phyloP scores from a whole-genome alignment of 2,329 filamentous ascomycete genomes.

The Monosporascus ibericus region DNA sequence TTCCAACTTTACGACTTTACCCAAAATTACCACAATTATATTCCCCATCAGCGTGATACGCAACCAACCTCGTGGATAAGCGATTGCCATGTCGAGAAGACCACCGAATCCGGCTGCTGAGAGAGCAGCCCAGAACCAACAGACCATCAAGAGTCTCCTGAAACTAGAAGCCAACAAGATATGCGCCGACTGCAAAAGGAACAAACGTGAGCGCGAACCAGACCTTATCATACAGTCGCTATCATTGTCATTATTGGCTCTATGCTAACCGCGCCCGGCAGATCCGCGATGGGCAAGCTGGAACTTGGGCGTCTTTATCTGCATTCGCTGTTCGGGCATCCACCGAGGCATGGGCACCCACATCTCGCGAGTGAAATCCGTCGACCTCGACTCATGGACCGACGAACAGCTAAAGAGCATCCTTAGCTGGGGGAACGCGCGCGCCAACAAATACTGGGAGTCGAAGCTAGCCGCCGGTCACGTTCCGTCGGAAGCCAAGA shows the following conservation, averaged over 20 bases:
- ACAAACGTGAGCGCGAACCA: constrained; percentile 69
- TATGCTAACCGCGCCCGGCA: constrained; percentile 28
- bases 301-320: constrained; percentile 96
- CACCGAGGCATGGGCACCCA: constrained; percentile 98
- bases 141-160: constrained; percentile 87
- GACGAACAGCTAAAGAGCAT: constrained; percentile 96
- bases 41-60: background rate
- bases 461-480: constrained; percentile 86
- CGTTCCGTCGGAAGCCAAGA: constrained; percentile 92
- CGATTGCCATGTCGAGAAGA: constrained; percentile 65
- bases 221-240: background rate
- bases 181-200: constrained; percentile 97
- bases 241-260: constrained; percentile 1
- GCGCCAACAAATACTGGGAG: constrained; percentile 99
- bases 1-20: background rate
- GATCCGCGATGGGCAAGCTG: constrained; percentile 98
- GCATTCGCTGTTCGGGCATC: constrained; percentile 97
- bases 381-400: constrained; percentile 97
- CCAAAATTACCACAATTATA: background rate
- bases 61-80: background rate
- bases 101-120: constrained; percentile 73
- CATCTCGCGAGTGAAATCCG: constrained; percentile 95
- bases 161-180: constrained; percentile 95
- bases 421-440: constrained; percentile 88
- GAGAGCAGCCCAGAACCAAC: constrained; percentile 86